phyloP scores from a whole-genome alignment of 2,329 filamentous ascomycete genomes.

The Plenodomus lindquistii region DNA sequence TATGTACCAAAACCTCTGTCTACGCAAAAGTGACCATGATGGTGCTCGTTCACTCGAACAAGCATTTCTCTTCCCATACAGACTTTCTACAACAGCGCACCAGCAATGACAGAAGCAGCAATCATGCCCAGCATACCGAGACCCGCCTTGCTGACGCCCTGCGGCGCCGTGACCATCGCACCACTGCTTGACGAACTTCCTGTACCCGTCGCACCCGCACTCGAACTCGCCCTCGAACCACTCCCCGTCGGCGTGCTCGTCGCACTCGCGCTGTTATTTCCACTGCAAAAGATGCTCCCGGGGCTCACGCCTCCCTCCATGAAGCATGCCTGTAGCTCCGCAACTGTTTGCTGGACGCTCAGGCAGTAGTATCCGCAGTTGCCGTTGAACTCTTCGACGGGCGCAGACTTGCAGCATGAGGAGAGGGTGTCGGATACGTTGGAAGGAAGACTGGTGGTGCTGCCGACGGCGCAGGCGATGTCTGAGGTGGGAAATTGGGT shows the following conservation, averaged over 20 bases:
- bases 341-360: constrained; percentile 28
- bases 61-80: not conserved
- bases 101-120: constrained; percentile 29
- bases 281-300: constrained; percentile 28
- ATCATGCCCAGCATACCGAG: constrained; percentile 35
- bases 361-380: constrained; percentile 39
- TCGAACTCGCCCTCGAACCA: constrained; percentile 2
- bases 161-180: constrained; percentile 18
- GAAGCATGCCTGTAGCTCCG: constrained; percentile 33
- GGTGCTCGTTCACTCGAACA: not conserved
- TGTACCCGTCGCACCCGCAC: constrained; percentile 4
- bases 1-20: too few relatives aligned
- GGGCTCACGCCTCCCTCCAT: constrained; percentile 29
- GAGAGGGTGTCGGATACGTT: constrained; percentile 30
- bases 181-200: constrained; percentile 10
- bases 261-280: constrained; percentile 30
- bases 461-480: constrained; percentile 33
- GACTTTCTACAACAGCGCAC: constrained; percentile 25
- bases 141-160: constrained; percentile 32
- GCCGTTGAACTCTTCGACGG: constrained; percentile 34
- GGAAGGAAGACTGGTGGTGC: constrained; percentile 23
- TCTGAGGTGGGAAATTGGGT: constrained; percentile 32
- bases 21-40: not conserved
- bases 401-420: constrained; percentile 38
- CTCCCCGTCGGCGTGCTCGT: constrained; percentile 25